phyloP scores from a whole-genome alignment of 2,329 filamentous ascomycete genomes.

The Penicillium janthinellum region DNA sequence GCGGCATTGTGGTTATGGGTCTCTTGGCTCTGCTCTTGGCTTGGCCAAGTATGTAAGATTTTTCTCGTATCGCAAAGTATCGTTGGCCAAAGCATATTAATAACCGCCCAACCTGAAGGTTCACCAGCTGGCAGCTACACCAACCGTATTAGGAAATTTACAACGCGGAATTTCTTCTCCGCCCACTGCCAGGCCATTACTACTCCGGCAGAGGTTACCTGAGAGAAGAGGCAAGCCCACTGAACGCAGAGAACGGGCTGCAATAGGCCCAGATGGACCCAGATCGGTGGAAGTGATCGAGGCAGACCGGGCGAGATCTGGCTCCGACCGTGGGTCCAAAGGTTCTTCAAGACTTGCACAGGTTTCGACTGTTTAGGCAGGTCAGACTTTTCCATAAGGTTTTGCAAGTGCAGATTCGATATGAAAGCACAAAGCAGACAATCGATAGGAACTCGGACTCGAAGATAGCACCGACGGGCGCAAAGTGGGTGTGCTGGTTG shows the following conservation, averaged over 20 bases:
- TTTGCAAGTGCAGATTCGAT: neutral
- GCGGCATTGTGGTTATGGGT: too few species aligned
- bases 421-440: neutral
- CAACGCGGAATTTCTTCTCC: conserved; percentile 2
- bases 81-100: neutral
- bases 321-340: conserved; percentile 4
- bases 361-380: conserved; percentile 13
- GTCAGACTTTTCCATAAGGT: conserved; percentile 1
- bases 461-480: neutral
- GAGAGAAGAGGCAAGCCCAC: neutral
- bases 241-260: neutral
- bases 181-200: neutral
- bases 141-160: conserved; percentile 4
- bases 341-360: neutral
- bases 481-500: neutral
- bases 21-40: too few species aligned
- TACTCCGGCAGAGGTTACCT: neutral
- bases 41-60: too few species aligned
- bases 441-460: neutral
- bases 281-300: conserved; percentile 10
- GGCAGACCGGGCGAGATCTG: conserved; percentile 8
- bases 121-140: neutral
- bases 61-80: neutral
- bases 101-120: neutral
- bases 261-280: neutral